These are phyloP conservation scores for Talaromyces wortmannii DNA, from an alignment of 495 filamentous ascomycete genomes.

Conservation along the genomic window DNA sequence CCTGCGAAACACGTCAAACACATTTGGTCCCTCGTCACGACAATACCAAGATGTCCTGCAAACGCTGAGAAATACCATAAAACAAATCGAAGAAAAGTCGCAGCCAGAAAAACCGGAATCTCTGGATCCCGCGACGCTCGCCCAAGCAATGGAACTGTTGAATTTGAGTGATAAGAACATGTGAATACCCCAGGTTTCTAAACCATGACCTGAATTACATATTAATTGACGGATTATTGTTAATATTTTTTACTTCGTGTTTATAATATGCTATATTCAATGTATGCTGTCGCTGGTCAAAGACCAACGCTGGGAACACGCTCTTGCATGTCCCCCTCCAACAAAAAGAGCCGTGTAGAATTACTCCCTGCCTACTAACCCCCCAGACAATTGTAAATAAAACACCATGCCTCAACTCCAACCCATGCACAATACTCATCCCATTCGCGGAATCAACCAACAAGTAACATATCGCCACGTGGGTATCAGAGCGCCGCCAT, in stretches of 20 bases:
- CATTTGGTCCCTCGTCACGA: slow-evolving; percentile 29
- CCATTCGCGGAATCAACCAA: background rate
- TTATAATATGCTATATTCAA: background rate
- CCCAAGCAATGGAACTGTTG: slow-evolving; percentile 32
- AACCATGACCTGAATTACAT: background rate
- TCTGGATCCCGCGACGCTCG: slow-evolving; percentile 27
- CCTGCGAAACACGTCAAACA: slow-evolving; percentile 33
- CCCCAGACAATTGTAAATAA: background rate
- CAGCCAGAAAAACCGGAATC: background rate
- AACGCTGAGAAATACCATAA: slow-evolving; percentile 30
- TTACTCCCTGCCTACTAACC: background rate
- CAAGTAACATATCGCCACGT: background rate
- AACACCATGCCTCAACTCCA: slow-evolving; percentile 3
- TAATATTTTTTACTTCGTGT: background rate
- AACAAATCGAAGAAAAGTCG: slow-evolving; percentile 17
- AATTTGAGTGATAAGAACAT: slow-evolving; percentile 21
- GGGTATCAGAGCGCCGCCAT: background rate
- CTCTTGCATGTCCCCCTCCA: background rate
- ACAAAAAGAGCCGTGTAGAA: background rate
- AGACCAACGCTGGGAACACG: background rate
- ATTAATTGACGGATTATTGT: background rate
- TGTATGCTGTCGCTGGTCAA: background rate
- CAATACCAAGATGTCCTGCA: slow-evolving; percentile 30
- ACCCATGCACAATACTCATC: slow-evolving; percentile 1
- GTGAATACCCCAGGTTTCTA: background rate